These are phyloP conservation scores for Blastobotrys robertii DNA, from an alignment of 805 yeast species.

Conservation along the genomic window DNA sequence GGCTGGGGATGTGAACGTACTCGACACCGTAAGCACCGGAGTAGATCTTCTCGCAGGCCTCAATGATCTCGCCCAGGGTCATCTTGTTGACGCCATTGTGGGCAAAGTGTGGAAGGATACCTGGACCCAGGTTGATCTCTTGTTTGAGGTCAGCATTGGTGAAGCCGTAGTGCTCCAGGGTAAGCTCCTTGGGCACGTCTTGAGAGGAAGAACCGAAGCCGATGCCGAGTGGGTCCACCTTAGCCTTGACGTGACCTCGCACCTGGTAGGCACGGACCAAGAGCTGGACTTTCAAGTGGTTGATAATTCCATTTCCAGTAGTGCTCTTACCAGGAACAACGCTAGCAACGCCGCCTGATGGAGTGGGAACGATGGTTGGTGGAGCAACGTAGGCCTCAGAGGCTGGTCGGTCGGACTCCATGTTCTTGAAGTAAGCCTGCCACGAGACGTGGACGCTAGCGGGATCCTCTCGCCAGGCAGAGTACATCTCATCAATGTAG, in stretches of 20 bases:
- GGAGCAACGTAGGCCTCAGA: slow-evolving; percentile 80
- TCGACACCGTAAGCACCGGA: slow-evolving; percentile 88
- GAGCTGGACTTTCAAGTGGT: slow-evolving; percentile 91
- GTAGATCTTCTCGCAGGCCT: slow-evolving; percentile 71
- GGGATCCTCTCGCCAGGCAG: slow-evolving; percentile 89
- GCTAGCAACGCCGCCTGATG: slow-evolving; percentile 66
- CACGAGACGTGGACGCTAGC: slow-evolving; percentile 87
- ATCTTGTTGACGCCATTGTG: slow-evolving; percentile 50
- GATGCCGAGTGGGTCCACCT: slow-evolving; percentile 89
- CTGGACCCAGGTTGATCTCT: slow-evolving; percentile 90
- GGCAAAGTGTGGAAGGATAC: slow-evolving; percentile 89
- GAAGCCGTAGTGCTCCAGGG: slow-evolving; percentile 87
- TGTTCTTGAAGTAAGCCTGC: slow-evolving; percentile 88
- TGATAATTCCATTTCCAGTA: slow-evolving; percentile 55
- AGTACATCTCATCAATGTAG: slow-evolving; percentile 96
- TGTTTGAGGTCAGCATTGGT: slow-evolving; percentile 74
- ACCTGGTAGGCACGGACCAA: slow-evolving; percentile 98
- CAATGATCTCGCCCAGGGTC: slow-evolving; percentile 71
- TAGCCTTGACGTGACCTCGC: slow-evolving; percentile 94
- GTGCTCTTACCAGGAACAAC: slow-evolving; percentile 38
- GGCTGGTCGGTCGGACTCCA: slow-evolving; percentile 61
- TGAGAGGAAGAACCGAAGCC: slow-evolving; percentile 56
- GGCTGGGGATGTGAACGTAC: slow-evolving; percentile 93
- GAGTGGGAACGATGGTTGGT: slow-evolving; percentile 77
- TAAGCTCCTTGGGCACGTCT: slow-evolving; percentile 70